Evolutionary conservation across 2,329 filamentous ascomycete genomes (phyloP).

Genomic region (Coleophoma eucalyptorum): DNA sequence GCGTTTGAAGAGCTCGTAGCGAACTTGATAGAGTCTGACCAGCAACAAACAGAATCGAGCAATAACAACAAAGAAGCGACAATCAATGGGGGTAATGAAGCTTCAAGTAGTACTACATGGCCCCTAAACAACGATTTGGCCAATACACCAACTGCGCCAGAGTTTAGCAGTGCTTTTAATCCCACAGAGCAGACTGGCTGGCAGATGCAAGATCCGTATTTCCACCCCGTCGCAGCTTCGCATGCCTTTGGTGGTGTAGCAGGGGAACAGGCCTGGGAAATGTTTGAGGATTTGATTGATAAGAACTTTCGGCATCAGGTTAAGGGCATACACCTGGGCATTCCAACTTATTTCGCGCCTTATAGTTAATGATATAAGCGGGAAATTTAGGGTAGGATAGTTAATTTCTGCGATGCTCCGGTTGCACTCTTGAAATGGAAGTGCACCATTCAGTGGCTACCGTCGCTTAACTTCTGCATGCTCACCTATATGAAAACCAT

Average conservation of each 20-base stretch:
- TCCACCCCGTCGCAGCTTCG: background rate
- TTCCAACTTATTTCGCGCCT: background rate
- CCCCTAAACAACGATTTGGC: too few species aligned
- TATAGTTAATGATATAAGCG: background rate
- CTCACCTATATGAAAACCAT: background rate
- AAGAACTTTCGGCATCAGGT: constrained; percentile 1
- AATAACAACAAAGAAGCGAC: background rate
- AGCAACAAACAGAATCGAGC: background rate
- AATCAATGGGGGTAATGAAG: background rate
- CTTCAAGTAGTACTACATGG: too few species aligned
- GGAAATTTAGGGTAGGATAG: too few species aligned
- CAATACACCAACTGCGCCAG: background rate
- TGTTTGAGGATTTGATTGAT: constrained; percentile 2
- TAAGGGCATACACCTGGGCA: background rate
- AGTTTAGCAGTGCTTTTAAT: background rate
- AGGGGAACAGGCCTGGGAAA: background rate
- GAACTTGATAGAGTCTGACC: background rate
- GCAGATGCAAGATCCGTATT: background rate
- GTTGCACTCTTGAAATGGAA: background rate
- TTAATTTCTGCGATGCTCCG: background rate
- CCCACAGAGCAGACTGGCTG: background rate
- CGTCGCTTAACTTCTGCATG: background rate
- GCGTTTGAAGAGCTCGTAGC: constrained; percentile 26
- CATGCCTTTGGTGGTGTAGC: background rate
- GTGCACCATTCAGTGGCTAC: background rate